These are phyloP conservation scores for Lepidium campestre DNA, from an alignment of 441 rosid species.

Conservation along the genomic window DNA sequence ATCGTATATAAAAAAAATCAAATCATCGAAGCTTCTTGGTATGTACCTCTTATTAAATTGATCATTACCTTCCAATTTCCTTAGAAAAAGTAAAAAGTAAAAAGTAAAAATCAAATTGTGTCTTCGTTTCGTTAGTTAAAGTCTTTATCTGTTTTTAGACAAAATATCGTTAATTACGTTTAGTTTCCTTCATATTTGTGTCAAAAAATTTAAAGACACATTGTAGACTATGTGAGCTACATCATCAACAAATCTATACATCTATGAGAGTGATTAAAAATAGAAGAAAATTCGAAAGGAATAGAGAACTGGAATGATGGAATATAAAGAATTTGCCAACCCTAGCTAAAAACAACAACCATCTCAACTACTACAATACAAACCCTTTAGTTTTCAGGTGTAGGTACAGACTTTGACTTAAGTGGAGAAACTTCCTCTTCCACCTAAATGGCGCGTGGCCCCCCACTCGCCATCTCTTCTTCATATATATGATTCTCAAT, in stretches of 20 bases:
- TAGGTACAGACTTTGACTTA: slow-evolving; percentile 19
- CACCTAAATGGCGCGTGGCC: slow-evolving; percentile 21
- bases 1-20: too few relatives aligned
- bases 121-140: too few relatives aligned
- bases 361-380: slow-evolving; percentile 12
- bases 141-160: too few relatives aligned
- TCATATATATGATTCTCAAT: not conserved
- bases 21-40: too few relatives aligned
- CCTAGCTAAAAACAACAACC: slow-evolving; percentile 3
- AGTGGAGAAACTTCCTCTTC: not conserved
- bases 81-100: too few relatives aligned
- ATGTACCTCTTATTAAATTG: too few relatives aligned
- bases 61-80: too few relatives aligned
- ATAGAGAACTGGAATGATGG: not conserved
- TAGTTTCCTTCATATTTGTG: too few relatives aligned
- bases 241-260: not conserved
- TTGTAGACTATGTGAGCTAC: not conserved
- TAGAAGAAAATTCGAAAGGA: not conserved
- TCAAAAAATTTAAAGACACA: too few relatives aligned
- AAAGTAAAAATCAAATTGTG: too few relatives aligned
- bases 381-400: slow-evolving; percentile 8
- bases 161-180: too few relatives aligned
- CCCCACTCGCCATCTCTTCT: slow-evolving; percentile 7
- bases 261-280: not conserved
- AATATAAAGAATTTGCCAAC: slow-evolving; percentile 12